Conservation (phyloP, 73 alveolate species). For the Tetrahymena borealis region DNA sequence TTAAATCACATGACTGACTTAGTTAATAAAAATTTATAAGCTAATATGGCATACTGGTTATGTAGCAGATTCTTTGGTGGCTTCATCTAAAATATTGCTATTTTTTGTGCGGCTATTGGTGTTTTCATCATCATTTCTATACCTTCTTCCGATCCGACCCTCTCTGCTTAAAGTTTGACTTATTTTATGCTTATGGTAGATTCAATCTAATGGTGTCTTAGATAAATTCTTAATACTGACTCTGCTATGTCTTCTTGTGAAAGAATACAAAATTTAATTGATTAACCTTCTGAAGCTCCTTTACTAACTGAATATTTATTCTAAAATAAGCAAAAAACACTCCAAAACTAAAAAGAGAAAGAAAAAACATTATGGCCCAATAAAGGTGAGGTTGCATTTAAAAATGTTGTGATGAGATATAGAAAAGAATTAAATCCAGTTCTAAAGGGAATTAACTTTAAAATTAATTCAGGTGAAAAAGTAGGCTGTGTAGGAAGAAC, state of each 20-base stretch:
- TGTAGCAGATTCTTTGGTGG: neutral
- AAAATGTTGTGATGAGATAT: constrained; percentile 48
- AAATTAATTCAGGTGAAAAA: constrained; percentile 56
- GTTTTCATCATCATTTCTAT: neutral
- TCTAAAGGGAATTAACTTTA: constrained; percentile 33
- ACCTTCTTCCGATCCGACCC: neutral
- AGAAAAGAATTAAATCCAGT: constrained; percentile 62
- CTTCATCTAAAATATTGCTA: neutral
- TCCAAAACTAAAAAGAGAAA: neutral
- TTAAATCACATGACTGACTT: neutral
- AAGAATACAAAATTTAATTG: constrained; percentile 10
- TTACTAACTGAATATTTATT: neutral
- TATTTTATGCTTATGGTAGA: neutral
- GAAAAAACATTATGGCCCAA: constrained; percentile 86
- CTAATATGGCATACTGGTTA: neutral
- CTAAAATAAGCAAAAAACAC: neutral
- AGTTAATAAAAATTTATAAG: neutral
- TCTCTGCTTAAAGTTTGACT: neutral
- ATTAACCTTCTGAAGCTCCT: constrained; percentile 16
- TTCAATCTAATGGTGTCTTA: constrained; percentile 2
- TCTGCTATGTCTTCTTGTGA: constrained; percentile 12
- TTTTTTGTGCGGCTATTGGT: neutral
- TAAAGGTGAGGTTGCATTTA: constrained; percentile 46
- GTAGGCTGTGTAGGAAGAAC: constrained; percentile 80
- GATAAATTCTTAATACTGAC: constrained; percentile 3